Conservation (phyloP, 495 filamentous ascomycete genomes). For the Xylaria scruposa region DNA sequence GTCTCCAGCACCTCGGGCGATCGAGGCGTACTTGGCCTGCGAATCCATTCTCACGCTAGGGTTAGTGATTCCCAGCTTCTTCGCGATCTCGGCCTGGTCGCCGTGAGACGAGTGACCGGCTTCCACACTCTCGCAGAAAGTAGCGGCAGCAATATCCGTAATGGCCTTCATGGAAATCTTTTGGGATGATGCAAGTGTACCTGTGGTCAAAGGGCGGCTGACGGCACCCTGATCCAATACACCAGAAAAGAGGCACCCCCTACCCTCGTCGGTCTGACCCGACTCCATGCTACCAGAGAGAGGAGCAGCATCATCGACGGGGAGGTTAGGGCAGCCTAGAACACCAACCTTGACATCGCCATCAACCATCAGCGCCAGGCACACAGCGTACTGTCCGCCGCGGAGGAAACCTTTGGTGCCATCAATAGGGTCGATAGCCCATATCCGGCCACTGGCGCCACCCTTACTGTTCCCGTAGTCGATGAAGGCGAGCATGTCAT, state of each 20-base stretch:
- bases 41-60: slow-evolving; percentile 92
- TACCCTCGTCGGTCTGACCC: slow-evolving; percentile 69
- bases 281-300: slow-evolving; percentile 70
- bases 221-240: slow-evolving; percentile 77
- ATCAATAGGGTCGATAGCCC: slow-evolving; percentile 97
- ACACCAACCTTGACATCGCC: slow-evolving; percentile 96
- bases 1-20: slow-evolving; percentile 94
- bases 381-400: slow-evolving; percentile 98
- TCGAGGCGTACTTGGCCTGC: slow-evolving; percentile 95
- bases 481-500: slow-evolving; percentile 84
- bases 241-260: slow-evolving; percentile 86
- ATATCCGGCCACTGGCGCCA: slow-evolving; percentile 82
- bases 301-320: slow-evolving; percentile 75
- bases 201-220: slow-evolving; percentile 71
- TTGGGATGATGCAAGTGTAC: slow-evolving; percentile 63
- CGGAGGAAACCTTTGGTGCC: slow-evolving; percentile 96
- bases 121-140: slow-evolving; percentile 96
- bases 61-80: slow-evolving; percentile 82
- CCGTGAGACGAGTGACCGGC: slow-evolving; percentile 86
- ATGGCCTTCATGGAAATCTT: slow-evolving; percentile 79
- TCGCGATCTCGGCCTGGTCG: slow-evolving; percentile 83
- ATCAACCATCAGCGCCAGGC: slow-evolving; percentile 87
- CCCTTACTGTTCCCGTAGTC: slow-evolving; percentile 83
- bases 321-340: slow-evolving; percentile 92
- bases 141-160: slow-evolving; percentile 74